Base-by-base conservation (phyloP, 1,139 yeast genomes). In the Pichia sp. region DNA sequence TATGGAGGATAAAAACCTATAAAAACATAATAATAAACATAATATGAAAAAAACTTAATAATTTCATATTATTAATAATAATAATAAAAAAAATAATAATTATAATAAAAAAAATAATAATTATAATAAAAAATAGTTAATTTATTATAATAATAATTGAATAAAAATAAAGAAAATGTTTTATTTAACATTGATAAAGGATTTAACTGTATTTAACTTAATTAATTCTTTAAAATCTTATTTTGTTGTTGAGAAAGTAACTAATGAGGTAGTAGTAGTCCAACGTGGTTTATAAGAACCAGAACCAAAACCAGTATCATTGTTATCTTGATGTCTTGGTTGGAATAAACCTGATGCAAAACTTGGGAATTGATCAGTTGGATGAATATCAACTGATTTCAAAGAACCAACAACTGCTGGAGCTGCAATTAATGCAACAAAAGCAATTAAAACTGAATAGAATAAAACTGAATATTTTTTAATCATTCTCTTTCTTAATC, bases 401-500 rank as follows among this genome's bases (percentile, higher is more conserved):
- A 71, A 58, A 26, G 68, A 61, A 37, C 69, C 64, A 33, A 82
- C 73, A 32, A 85, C 95, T 32, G 97, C 97, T 54, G 99, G 99
- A 33, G 94, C 98, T 56, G 82, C 86, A 64, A 94, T 82, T 63
- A 90, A 68, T 42, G 78, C 81, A 55, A 82, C 78, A 61, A 89
- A 87, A 55, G 87, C 61, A 37, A 80, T 62, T 61, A 94, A 70
- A 53, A 94, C 70, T 45, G 71, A 61, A 59, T 87, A 81, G 76
- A 82, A 94, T 64, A 94, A 74, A 25, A 87, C 69, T 55, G 95
- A 83, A 73, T 92, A 94, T 71, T 89, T 89, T 70, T 87, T 83
- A 40, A 94, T 97, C 96, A 94, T 92, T 73, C 98, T 83, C 85
- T 87, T 90, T 74, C 99, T 86, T 67, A 94, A 82, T 71, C 90